Base-by-base conservation (phyloP, 805 yeast genomes). In the Komagataella pastoris region DNA sequence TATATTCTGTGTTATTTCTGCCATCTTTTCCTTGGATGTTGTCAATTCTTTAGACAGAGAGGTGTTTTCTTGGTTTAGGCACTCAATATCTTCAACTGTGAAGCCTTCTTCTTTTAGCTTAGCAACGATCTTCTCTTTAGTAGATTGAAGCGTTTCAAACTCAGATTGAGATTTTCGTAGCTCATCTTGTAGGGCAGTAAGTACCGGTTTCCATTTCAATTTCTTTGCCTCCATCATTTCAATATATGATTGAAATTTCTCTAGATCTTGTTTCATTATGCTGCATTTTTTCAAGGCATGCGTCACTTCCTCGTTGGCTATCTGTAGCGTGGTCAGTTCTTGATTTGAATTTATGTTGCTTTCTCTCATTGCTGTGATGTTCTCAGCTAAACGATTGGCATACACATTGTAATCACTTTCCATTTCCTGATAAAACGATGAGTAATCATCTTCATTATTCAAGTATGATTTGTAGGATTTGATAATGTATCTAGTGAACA, bases 191-290 rank as follows among this genome's bases (percentile, higher is more conserved):
- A 85, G 75, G 56, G 79, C 79, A n/a, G 72, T 69, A 49, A 88
- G 61, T 47, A 79, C 76, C 17, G 65, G 56, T 2, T 75, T 71
- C 93, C 96, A 85, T 61, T 80, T 81, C 12, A 63, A 57, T 56
- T 81, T 83, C 54, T 87, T 72, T n/a, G 70, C 69, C 57, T 80
- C 77, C 78, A 85, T 81, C 6, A 79, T 72, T 47, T 79, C 79
- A 51, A 85, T 80, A 60, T 84, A 87, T n/a, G 80, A 83, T 58
- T 77, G 75, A 59, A 87, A 85, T 63, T 85, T 84, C 47, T 70
- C 68, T 47, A 84, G 71, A 63, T 88, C 96, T 55, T 78, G 77
- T 56, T 83, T 85, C 52, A 88, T 68, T 1, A 88, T 85, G 54
- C 71, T 72, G 4, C 79, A 65, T 61, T 83, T 81, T 59, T 76